phyloP scores from a whole-genome alignment of 306 rosid species.

The Chamaecrista fasciculata region DNA sequence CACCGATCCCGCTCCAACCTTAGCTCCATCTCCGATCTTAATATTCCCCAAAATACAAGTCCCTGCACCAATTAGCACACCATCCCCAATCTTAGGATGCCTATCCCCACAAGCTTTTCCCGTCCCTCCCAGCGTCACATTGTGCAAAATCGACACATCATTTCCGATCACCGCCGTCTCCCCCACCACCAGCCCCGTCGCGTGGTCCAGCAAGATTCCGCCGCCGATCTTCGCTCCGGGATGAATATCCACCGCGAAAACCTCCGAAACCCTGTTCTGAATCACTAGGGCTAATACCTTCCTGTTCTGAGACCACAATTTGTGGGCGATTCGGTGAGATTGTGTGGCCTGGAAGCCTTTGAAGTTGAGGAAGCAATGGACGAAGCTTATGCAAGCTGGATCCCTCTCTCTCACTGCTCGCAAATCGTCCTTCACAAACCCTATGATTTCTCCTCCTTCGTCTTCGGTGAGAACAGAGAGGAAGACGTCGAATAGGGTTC shows the following conservation, averaged over 20 bases:
- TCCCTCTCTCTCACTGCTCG: conserved; percentile 77
- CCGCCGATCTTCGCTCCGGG: conserved; percentile 81
- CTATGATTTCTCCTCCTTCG: conserved; percentile 33
- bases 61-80: conserved; percentile 90
- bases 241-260: conserved; percentile 79
- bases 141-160: conserved; percentile 81
- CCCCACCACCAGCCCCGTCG: conserved; percentile 87
- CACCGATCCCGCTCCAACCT: conserved; percentile 89
- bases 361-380: conserved; percentile 75
- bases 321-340: conserved; percentile 71
- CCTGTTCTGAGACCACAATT: conserved; percentile 62
- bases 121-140: conserved; percentile 93
- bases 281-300: conserved; percentile 58
- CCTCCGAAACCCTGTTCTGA: conserved; percentile 80
- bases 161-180: conserved; percentile 92
- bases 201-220: conserved; percentile 81
- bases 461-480: conserved; percentile 38
- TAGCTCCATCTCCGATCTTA: conserved; percentile 75
- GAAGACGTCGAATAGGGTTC: conserved; percentile 55
- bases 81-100: conserved; percentile 92
- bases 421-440: conserved; percentile 46
- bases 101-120: conserved; percentile 78
- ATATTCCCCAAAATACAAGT: conserved; percentile 85
- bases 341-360: conserved; percentile 84
- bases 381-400: conserved; percentile 76